Base-by-base conservation (phyloP, 1,284 basidiomycete genomes). In the Moniliella sp. region DNA sequence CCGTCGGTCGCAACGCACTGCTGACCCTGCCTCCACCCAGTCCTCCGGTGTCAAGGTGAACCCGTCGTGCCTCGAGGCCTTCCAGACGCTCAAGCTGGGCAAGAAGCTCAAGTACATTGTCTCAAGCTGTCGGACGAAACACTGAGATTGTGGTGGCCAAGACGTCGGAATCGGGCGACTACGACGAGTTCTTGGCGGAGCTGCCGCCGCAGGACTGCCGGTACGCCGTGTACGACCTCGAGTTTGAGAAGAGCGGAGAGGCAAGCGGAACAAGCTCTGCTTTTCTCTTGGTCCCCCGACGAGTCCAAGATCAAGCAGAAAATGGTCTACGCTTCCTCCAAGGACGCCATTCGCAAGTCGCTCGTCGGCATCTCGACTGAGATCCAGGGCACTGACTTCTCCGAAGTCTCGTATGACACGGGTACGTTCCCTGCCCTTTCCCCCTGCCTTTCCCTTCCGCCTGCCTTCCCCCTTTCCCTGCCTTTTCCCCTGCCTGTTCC, bases 321-420 rank as follows among this genome's bases (percentile, higher is more conserved):
- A 77, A 94, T 97, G 86, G 58, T 93, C 50, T 81, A 73, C 64
- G 78, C 88, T 26, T 77, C 83, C 15, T 94, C 88, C 44, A 81
- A 77, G 64, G 80, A 84, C 27, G 79, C 76, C 8, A 65, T 97
- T 37, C 73, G 74, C 58, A 72, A 70, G 43, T 60, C 69, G 27
- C 91, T 42, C 61, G 60, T 70, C 12, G 80, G 79, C 28, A 69
- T 83, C 46, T 67, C 70, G 0, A 39, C 68, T 43, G 81, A 93
- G 63, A 72, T 94, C 45, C 86, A 94, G 65, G 86, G 73, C 36
- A 91, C 80, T 34, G 83, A 84, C 41, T 65, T 54, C 40, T 67
- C 66, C 47, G 86, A 93, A 61, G 71, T 91, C 43, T 68, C 73
- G 27, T 68, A 74, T 55, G 74, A 82, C 32, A 69, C 64, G 42